phyloP scores from a whole-genome alignment of 2,329 filamentous ascomycete species.

The Fusarium napiforme region DNA sequence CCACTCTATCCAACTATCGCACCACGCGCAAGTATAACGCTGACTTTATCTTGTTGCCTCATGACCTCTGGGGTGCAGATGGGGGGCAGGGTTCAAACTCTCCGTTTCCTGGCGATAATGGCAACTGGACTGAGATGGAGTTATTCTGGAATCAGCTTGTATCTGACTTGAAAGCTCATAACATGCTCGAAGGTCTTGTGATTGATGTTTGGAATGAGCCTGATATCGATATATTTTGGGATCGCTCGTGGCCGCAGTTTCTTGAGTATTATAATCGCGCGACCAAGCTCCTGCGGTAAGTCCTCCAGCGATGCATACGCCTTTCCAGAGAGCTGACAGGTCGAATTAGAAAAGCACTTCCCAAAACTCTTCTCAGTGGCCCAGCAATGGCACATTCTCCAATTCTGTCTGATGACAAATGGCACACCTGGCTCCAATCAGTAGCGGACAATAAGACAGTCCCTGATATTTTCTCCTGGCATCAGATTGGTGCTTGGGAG shows the following conservation, averaged over 20 bases:
- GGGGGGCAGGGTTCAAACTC: neutral
- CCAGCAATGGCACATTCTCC: neutral
- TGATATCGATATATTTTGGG: neutral
- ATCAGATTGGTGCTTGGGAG: neutral
- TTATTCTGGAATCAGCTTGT: neutral
- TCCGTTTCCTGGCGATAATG: neutral
- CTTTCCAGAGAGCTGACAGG: neutral
- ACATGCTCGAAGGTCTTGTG: neutral
- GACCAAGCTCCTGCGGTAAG: neutral
- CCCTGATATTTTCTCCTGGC: neutral
- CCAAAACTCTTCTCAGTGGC: neutral
- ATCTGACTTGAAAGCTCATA: neutral
- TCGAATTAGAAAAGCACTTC: neutral
- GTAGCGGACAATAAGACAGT: neutral
- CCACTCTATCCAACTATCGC: neutral
- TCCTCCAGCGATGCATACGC: fast-evolving
- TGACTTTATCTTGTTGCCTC: neutral
- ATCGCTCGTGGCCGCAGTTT: neutral
- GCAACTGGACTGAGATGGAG: neutral
- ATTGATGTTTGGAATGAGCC: conserved; percentile 6
- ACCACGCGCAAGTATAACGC: neutral
- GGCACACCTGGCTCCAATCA: neutral
- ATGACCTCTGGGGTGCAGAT: neutral
- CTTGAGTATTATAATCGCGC: neutral
- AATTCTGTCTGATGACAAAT: neutral